phyloP scores from a whole-genome alignment of 2,329 filamentous ascomycete genomes.

The Byssoonygena ceratinophila region DNA sequence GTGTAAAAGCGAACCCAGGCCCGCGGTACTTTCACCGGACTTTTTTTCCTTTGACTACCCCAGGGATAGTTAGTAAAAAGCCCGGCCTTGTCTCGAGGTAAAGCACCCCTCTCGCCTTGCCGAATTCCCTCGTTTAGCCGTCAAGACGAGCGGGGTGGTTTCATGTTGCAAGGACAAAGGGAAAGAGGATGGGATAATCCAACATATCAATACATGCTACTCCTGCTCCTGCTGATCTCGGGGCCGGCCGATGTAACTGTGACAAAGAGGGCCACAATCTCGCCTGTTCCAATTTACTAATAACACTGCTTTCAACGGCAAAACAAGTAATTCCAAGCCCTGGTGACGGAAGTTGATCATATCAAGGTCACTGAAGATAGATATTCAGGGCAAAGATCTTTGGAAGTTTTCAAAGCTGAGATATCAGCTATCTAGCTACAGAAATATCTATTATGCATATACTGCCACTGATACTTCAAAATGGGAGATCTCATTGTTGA shows the following conservation, averaged over 20 bases:
- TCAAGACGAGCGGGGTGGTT: neutral
- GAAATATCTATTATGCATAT: neutral
- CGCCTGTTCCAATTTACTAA: neutral
- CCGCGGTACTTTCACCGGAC: neutral
- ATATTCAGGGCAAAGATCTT: too few relatives aligned
- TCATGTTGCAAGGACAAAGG: neutral
- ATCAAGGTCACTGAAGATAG: too few relatives aligned
- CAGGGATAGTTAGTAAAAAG: neutral
- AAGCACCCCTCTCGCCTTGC: neutral
- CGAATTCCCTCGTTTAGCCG: slow-evolving; percentile 6
- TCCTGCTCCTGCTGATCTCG: neutral
- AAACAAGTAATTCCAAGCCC: too few relatives aligned
- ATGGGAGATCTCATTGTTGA: neutral
- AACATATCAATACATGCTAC: neutral
- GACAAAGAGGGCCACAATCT: neutral
- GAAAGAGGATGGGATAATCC: neutral
- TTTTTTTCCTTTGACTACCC: neutral
- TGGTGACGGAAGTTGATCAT: too few relatives aligned
- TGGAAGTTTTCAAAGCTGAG: neutral
- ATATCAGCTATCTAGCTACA: neutral
- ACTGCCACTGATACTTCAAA: neutral
- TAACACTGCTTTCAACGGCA: too few relatives aligned
- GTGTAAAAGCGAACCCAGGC: neutral
- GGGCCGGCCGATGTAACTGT: neutral
- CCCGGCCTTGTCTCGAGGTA: neutral